These are phyloP conservation scores for Tolypocladium cylindrosporum DNA, from an alignment of 2,329 filamentous ascomycete genomes.

Conservation along the genomic window DNA sequence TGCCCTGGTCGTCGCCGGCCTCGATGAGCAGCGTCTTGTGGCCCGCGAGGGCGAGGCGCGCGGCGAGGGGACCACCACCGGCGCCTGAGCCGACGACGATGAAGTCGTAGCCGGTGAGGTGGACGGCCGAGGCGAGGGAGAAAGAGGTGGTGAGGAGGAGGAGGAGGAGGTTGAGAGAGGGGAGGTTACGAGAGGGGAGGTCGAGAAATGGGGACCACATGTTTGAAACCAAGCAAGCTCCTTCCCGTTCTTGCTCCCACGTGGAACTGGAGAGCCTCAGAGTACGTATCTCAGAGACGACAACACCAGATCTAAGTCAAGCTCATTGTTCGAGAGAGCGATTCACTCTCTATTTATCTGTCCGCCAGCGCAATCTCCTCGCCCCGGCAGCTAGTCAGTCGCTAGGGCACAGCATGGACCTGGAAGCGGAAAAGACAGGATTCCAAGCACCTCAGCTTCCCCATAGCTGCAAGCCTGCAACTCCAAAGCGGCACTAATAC, in stretches of 20 bases:
- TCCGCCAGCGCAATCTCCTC: background rate
- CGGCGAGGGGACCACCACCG: constrained; percentile 48
- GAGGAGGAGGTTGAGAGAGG: background rate
- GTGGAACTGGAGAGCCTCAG: background rate
- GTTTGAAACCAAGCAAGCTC: background rate
- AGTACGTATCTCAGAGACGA: background rate
- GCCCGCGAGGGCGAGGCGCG: constrained; percentile 47
- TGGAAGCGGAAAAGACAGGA: background rate
- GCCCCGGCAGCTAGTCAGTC: background rate
- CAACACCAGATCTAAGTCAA: no score
- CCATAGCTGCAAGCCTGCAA: background rate
- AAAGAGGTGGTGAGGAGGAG: constrained; percentile 15
- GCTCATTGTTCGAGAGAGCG: background rate
- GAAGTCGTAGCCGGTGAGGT: constrained; percentile 34
- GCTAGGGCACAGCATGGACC: background rate
- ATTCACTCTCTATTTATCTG: background rate
- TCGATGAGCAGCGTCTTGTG: constrained; percentile 51
- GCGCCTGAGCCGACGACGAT: constrained; percentile 53
- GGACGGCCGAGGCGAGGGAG: background rate
- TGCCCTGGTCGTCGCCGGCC: constrained; percentile 48
- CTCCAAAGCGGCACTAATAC: background rate
- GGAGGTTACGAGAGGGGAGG: constrained; percentile 1
- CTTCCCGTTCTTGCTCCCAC: background rate
- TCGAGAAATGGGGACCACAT: background rate
- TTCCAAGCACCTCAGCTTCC: background rate